Evolutionary conservation across 192 early-diverging fungal species (phyloP), one percentile per base, ranked within the genome.

Genomic region (Rhizophagus clarus): DNA sequence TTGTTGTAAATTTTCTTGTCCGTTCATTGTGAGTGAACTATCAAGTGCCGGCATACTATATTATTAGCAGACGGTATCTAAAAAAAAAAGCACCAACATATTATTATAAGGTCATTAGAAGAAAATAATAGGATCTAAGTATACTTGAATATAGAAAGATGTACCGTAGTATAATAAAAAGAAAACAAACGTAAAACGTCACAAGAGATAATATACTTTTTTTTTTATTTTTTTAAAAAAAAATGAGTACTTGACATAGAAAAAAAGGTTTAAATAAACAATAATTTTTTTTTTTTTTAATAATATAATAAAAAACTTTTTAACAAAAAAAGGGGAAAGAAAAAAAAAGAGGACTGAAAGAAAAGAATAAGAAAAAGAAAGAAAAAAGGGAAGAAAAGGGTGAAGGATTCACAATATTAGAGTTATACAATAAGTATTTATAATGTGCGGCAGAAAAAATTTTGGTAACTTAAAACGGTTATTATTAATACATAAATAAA

Each of bases 1-100:
- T 72, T 61, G 74, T 47, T 37, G 70, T 11, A 40, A 61, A 63
- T 4, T 47, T 72, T 63, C 74, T 49, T 76, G 60, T 5, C 62
- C 32, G 42, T 74, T 63, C 74, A 63, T 76, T 34, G 4, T 17
- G 26, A 60, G 61, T 60, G 73, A 74, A 24, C 32, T 40, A 24
- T 76, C 61, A 24, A 63, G 61, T 63, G 31, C 61, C 1, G 74
- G 74, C 74, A 74, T 74, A 12, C 8, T 74, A 56, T 26, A 20
- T 74, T 60, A 60, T 49, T 15, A 26, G 63, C 4, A 15, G 14
- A 66, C 29, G 20, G 17, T 56, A 22, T 56, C 51, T 56, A 7
- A 56, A 17, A 22, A 6, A 34, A 34, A 32, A 31, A 24, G 8
- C 42, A 45, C 9, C 0, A 45, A 45, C 42, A 11, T 45, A 45